Evolutionary conservation across 1,139 yeast genomes (phyloP), one percentile per base, ranked within the genome.

Genomic region (Nakaseomyces kungkrabaensis): DNA sequence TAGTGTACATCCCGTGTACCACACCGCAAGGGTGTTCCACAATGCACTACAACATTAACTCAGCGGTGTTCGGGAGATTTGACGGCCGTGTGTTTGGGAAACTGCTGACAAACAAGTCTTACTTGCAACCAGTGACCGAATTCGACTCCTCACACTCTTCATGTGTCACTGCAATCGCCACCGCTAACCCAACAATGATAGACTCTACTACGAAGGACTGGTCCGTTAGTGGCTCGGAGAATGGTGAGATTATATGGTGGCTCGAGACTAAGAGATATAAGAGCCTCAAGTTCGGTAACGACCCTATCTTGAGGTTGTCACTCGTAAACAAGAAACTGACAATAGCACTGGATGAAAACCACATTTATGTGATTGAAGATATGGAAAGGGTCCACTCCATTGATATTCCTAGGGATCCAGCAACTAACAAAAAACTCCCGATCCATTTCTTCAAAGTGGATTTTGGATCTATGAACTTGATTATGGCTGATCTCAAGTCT

Each of bases 381-480:
- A 56, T 54, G 57, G 45, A 49, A 4, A 46, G 50, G 10, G 47
- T 59, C 11, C 54, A 54, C 43, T 50, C 54, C 4, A 42, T 62
- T 4, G 53, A 55, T 8, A 47, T 63, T 8, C 63, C 62, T 17
- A 36, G 38, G 31, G 48, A 46, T 11, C 37, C 26, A 13, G 33
- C 26, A 17, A 45, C 51, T 5, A 31, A 41, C n/a, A 51, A 47
- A 22, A 46, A 49, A 17, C 41, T 46, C 5, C 36, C 52, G 6
- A 37, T 53, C 11, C 61, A 59, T 17, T 63, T 62, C 51, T 60
- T 63, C 17, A 61, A 68, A 33, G 76, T 78, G 32, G 90, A 83
- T 64, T 79, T 75, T 58, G 83, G 79, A 1, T 79, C 76, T 26
- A 60, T 63, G 45, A 70, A 51, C 1, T 31, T 69, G 4, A 53